Evolutionary conservation across 768 basidiomycete genomes (phyloP).

Genomic region (Macrolepiota fuliginosa): DNA sequence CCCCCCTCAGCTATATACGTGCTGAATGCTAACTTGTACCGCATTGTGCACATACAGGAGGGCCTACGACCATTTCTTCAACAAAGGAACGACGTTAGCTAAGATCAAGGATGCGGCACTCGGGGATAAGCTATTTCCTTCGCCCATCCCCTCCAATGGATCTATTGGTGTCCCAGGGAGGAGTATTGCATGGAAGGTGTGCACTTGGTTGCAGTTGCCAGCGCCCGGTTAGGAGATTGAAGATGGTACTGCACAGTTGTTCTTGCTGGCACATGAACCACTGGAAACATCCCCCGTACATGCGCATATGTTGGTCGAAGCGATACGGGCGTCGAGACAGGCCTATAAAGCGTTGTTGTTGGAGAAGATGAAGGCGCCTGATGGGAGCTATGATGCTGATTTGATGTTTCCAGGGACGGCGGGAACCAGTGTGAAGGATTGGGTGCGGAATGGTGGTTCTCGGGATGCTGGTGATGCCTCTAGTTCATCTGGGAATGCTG

Average conservation of each 20-base stretch:
- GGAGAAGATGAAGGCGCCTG: conserved; percentile 79
- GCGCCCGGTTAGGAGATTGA: neutral
- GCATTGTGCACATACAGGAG: conserved; percentile 25
- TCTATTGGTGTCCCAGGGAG: conserved; percentile 59
- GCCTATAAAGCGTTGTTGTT: conserved; percentile 57
- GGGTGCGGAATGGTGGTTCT: conserved; percentile 3
- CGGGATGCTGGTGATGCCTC: neutral
- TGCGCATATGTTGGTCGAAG: conserved; percentile 33
- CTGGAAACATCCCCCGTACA: conserved; percentile 46
- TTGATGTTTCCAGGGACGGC: conserved; percentile 49
- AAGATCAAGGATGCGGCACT: conserved; percentile 68
- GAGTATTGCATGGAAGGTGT: conserved; percentile 85
- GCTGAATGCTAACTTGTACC: neutral
- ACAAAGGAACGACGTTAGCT: conserved; percentile 50
- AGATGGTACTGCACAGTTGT: conserved; percentile 38
- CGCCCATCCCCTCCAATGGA: conserved; percentile 30
- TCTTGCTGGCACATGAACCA: conserved; percentile 66
- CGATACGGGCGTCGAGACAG: conserved; percentile 49
- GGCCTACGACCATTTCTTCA: conserved; percentile 46
- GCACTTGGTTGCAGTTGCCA: conserved; percentile 13
- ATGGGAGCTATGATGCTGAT: conserved; percentile 74
- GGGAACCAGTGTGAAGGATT: neutral
- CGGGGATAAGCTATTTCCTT: conserved; percentile 54
- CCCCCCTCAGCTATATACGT: conserved; percentile 6
- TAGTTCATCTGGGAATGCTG: neutral